These are phyloP conservation scores for Trichoderma sp. DNA, from an alignment of 2,329 filamentous ascomycete genomes.

Conservation along the genomic window DNA sequence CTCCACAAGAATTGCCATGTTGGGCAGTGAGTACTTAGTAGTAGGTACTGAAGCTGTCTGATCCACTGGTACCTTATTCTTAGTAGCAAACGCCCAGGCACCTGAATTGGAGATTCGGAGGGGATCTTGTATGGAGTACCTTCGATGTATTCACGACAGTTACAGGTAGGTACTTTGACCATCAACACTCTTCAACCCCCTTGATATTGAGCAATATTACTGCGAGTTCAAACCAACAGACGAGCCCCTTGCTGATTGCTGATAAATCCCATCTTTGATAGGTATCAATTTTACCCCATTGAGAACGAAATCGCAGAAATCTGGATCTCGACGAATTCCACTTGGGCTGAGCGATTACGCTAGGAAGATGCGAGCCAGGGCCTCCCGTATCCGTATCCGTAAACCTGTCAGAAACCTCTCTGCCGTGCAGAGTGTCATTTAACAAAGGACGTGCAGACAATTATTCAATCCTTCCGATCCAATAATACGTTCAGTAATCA, in stretches of 20 bases:
- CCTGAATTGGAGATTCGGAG: neutral
- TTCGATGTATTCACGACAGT: neutral
- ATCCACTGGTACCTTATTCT: neutral
- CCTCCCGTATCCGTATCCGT: conserved; percentile 20
- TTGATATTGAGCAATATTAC: neutral
- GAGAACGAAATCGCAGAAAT: neutral
- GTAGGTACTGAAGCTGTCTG: too few relatives aligned
- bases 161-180: neutral
- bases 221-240: neutral
- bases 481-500: neutral
- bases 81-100: neutral
- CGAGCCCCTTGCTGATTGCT: neutral
- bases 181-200: neutral
- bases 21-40: neutral
- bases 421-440: neutral
- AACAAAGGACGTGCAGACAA: neutral
- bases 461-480: neutral
- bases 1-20: neutral
- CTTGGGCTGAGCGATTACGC: conserved; percentile 3
- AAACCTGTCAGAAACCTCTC: neutral
- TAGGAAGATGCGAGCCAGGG: neutral
- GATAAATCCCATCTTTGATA: neutral
- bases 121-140: neutral
- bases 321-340: neutral
- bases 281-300: neutral